Conservation (phyloP, 805 yeast species). For the Barnettozyma sp. region DNA sequence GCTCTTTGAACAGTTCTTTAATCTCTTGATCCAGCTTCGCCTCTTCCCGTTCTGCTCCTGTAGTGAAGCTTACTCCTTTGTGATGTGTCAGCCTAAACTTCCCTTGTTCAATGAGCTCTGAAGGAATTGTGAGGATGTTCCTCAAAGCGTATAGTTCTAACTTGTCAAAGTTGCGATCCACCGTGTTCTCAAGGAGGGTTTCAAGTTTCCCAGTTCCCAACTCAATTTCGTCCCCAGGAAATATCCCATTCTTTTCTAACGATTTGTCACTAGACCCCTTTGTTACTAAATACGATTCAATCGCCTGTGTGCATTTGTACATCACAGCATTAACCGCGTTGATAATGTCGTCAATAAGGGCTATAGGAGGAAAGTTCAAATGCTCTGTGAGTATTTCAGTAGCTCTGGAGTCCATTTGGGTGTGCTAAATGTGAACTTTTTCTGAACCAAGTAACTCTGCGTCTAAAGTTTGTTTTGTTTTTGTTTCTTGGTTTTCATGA, state of each 20-base stretch:
- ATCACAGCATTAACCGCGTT: conserved; percentile 80
- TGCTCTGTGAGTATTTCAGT: conserved; percentile 72
- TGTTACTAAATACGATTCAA: conserved; percentile 57
- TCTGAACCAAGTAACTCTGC: too few relatives aligned
- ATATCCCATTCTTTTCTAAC: too few relatives aligned
- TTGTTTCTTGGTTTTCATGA: too few relatives aligned
- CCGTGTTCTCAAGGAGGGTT: conserved; percentile 62
- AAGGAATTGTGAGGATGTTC: conserved; percentile 68
- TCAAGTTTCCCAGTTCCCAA: conserved; percentile 80
- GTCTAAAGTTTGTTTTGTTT: too few relatives aligned
- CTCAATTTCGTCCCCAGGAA: conserved; percentile 50
- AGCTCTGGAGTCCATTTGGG: conserved; percentile 19
- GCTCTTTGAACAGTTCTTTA: conserved; percentile 29
- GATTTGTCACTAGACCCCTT: too few relatives aligned
- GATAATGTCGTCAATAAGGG: conserved; percentile 79
- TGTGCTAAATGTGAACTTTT: too few relatives aligned
- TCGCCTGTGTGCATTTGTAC: conserved; percentile 74
- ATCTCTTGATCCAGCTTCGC: conserved; percentile 29
- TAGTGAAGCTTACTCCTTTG: conserved; percentile 34
- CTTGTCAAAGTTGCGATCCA: conserved; percentile 79
- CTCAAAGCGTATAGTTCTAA: conserved; percentile 76
- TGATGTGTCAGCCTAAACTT: conserved; percentile 67
- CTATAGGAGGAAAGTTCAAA: conserved; percentile 75
- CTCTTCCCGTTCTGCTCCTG: conserved; percentile 15
- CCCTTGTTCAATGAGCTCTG: conserved; percentile 41